A percentile compares a stretch with the other conserved stretches of the same genome.
Conservation (phyloP, 306 rosid genomes). For the Spatholobus suberectus region DNA sequence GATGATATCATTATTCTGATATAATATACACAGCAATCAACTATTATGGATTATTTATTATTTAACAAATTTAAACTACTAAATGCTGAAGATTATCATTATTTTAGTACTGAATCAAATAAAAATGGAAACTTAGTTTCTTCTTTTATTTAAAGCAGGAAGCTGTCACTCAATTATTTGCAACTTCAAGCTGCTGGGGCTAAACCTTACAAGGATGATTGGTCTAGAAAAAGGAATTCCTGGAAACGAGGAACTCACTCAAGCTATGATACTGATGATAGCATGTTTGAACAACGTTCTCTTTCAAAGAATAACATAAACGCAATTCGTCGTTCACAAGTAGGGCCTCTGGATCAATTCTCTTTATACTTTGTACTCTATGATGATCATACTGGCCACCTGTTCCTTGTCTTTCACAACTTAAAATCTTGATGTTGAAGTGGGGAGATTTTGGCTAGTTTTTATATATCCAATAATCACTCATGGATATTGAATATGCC, state of each 20-base stretch:
- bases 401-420: constrained; percentile 25
- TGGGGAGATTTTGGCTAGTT: background rate
- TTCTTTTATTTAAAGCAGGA: constrained; percentile 64
- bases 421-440: constrained; percentile 27
- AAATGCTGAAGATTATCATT: constrained; percentile 16
- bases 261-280: constrained; percentile 63
- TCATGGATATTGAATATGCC: constrained; percentile 31
- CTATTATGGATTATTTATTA: background rate
- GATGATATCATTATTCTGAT: background rate
- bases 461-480: constrained; percentile 12
- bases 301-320: constrained; percentile 88
- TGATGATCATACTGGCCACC: background rate
- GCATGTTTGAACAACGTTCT: constrained; percentile 62
- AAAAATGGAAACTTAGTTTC: constrained; percentile 32
- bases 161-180: constrained; percentile 87
- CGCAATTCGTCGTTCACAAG: constrained; percentile 87
- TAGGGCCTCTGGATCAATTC: constrained; percentile 52
- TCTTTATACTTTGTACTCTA: constrained; percentile 6
- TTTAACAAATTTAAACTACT: background rate
- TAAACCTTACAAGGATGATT: constrained; percentile 75
- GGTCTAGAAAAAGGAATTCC: constrained; percentile 69
- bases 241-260: constrained; percentile 56
- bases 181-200: constrained; percentile 73
- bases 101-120: constrained; percentile 38
- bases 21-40: background rate